Base-by-base conservation (phyloP, 2,329 filamentous ascomycete genomes). In the Trichophaea hybrida region DNA sequence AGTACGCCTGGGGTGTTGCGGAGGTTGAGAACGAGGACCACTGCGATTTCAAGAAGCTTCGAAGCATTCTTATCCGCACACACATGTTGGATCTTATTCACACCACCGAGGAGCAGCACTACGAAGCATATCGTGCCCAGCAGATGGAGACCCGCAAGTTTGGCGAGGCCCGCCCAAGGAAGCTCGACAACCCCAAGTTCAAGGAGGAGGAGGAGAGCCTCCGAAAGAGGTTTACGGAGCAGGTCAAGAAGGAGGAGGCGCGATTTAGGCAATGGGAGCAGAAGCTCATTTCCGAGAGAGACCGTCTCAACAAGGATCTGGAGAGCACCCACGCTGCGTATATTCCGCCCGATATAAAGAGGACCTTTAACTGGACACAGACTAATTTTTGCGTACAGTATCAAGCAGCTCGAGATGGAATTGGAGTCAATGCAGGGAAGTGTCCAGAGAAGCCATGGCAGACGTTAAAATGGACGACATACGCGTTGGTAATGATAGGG, bases 111-210 rank as follows among this genome's bases (percentile, higher is more conserved):
- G 93, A 98, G 80, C 84, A 89, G 70, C 93, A 98, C 80, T 98
- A 98, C 78, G 93, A 98, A 76, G 91, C 88, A 63, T 98, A 98
- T 80, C 91, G 93, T 70, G 93, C 93, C 58, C 88, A 94, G 75
- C 94, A 98, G 77, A 98, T 98, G 93, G 93, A 98, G 80, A 98
- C 93, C 55, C 84, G 93, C 77, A 98, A 98, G 77, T 97, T 98
- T 69, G 93, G 93, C 75, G 94, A 98, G 78, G 91, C 90, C 61
- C 84, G 91, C 68, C 93, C 93, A 69, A 82, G 91, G 75, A 98
- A 98, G 82, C 80, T 98, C 70, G 93, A 98, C 78, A 98, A 98
- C 80, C 93, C 93, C 77, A 98, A 98, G 80, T 98, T 97, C 82
- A 98, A 98, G 83, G 93, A 98, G 75, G 93, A 98, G 76, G 93